A percentile compares a stretch with the other conserved stretches of the same genome.
phyloP scores from a whole-genome alignment of 129 eudicot species.

The Centrapalus pauciflorus region DNA sequence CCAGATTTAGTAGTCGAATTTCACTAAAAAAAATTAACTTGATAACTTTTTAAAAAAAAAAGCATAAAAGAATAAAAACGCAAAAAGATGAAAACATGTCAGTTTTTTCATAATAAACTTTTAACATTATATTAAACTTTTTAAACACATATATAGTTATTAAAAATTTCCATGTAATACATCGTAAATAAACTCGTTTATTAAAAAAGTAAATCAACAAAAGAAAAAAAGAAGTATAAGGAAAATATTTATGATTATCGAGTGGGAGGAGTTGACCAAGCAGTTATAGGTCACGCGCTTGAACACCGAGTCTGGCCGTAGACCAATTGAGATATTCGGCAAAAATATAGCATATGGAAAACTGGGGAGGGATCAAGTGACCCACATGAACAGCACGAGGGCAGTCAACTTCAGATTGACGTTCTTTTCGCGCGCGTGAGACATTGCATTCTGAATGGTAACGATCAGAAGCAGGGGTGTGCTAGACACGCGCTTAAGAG shows the following conservation, averaged over 20 bases:
- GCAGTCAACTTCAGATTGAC: conserved; percentile 24
- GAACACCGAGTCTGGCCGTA: not conserved
- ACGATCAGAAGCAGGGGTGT: not conserved
- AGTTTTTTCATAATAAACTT: too few species aligned
- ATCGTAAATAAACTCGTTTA: too few species aligned
- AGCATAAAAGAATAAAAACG: too few species aligned
- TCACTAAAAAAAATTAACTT: too few species aligned
- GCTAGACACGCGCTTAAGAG: conserved; percentile 5
- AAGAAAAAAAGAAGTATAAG: too few species aligned
- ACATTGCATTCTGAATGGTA: not conserved
- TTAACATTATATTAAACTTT: too few species aligned
- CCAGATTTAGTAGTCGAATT: too few species aligned
- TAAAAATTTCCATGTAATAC: too few species aligned
- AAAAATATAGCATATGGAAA: conserved; percentile 12
- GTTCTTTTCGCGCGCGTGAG: conserved; percentile 4
- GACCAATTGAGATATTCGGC: not conserved
- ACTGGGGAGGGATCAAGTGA: conserved; percentile 13
- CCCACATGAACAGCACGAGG: conserved; percentile 43
- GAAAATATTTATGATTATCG: too few species aligned
- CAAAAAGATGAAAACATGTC: too few species aligned
- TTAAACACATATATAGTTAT: too few species aligned
- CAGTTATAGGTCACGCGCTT: not conserved
- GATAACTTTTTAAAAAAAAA: too few species aligned
- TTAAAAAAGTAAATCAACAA: not conserved
- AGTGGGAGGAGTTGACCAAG: not conserved